Evolutionary conservation across 306 rosid genomes (phyloP).

Genomic region (Pyrus communis): DNA sequence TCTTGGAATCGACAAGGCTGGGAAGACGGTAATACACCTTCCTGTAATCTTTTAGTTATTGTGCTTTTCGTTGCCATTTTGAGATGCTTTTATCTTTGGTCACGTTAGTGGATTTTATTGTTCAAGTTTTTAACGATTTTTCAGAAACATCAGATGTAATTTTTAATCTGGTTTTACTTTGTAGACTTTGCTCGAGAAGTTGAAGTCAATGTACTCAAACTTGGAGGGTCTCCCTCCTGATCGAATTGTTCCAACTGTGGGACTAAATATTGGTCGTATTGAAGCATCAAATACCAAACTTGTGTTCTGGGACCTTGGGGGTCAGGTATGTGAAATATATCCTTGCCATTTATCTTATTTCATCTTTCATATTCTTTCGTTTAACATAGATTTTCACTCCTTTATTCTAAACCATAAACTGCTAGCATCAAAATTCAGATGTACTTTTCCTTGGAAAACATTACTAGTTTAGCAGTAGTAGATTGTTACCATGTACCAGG

Average conservation of each 20-base stretch:
- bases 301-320: slow-evolving; percentile 98
- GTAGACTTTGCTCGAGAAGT: slow-evolving; percentile 93
- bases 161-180: slow-evolving; percentile 2
- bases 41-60: not conserved
- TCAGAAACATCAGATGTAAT: not conserved
- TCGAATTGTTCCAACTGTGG: slow-evolving; percentile 97
- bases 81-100: slow-evolving; percentile 1
- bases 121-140: not conserved
- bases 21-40: slow-evolving; percentile 76
- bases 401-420: not conserved
- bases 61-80: not conserved
- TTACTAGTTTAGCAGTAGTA: not conserved
- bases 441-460: not conserved
- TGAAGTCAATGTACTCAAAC: slow-evolving; percentile 75
- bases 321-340: slow-evolving; percentile 62
- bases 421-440: not conserved
- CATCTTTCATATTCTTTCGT: not conserved
- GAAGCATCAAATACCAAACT: slow-evolving; percentile 82
- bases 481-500: not conserved
- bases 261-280: slow-evolving; percentile 91
- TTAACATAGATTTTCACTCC: not conserved
- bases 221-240: slow-evolving; percentile 88
- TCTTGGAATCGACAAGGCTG: slow-evolving; percentile 96
- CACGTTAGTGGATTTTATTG: not conserved
- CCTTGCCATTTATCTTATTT: not conserved